phyloP scores from a whole-genome alignment of 1,284 basidiomycete species.

The Cutaneotrichosporon arboriforme region DNA sequence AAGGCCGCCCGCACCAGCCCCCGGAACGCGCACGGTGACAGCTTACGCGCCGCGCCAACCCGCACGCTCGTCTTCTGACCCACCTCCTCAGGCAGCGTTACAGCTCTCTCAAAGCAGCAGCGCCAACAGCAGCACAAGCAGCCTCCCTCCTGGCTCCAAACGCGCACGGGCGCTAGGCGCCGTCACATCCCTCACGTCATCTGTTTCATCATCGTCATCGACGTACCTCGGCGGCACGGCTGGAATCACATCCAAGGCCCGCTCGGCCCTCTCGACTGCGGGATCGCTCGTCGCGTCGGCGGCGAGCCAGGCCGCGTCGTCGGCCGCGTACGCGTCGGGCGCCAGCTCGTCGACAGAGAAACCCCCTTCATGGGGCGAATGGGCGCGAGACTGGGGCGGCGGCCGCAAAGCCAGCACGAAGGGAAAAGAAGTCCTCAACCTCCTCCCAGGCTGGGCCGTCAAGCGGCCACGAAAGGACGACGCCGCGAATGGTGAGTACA shows the following conservation, averaged over 20 bases:
- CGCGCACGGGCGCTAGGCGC: neutral
- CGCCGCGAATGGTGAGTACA: slow-evolving; percentile 11
- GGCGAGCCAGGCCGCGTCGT: neutral
- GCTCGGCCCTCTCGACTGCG: slow-evolving; percentile 8
- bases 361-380: slow-evolving; percentile 16
- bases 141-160: neutral
- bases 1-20: neutral
- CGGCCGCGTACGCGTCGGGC: neutral
- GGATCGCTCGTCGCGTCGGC: slow-evolving; percentile 3
- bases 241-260: slow-evolving; percentile 12
- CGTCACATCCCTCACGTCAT: neutral
- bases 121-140: neutral
- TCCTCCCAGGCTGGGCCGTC: slow-evolving; percentile 43
- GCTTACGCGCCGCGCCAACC: neutral
- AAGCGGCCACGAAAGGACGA: slow-evolving; percentile 18
- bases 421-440: slow-evolving; percentile 25
- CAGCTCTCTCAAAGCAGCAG: no score
- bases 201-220: neutral
- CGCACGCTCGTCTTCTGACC: neutral
- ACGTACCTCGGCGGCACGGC: slow-evolving; percentile 7
- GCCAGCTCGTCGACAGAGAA: slow-evolving; percentile 22
- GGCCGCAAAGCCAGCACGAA: slow-evolving; percentile 1
- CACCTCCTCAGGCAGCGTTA: neutral
- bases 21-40: neutral
- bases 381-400: slow-evolving; percentile 15